Conservation (phyloP, 129 eudicot species). For the Deinandra increscens region DNA sequence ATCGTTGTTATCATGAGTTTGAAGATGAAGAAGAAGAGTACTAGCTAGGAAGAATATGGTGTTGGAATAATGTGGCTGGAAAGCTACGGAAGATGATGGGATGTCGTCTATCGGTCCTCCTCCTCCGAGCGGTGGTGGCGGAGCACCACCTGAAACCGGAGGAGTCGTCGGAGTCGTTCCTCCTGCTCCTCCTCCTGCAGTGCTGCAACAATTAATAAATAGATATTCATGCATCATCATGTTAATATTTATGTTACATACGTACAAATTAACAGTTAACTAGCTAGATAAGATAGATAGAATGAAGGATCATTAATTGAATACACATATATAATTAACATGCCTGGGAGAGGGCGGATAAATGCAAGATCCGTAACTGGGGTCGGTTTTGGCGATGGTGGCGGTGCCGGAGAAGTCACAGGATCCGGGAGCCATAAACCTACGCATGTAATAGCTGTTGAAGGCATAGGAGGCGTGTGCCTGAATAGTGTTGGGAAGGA, state of each 20-base stretch:
- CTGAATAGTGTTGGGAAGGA: constrained; percentile 48
- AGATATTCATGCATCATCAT: no score
- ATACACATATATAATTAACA: no score
- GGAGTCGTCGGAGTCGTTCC: no score
- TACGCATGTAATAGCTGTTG: constrained; percentile 63
- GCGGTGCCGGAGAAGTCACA: constrained; percentile 68
- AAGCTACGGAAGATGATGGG: constrained; percentile 36
- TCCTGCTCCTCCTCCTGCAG: constrained; percentile 81
- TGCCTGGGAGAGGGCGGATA: constrained; percentile 70
- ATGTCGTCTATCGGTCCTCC: no score
- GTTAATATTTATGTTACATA: no score
- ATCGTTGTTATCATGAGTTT: no score
- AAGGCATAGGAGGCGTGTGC: constrained; percentile 80
- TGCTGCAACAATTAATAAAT: no score
- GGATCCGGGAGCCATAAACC: constrained; percentile 49
- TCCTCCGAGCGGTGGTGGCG: constrained; percentile 49
- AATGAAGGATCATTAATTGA: no score
- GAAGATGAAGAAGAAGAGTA: constrained; percentile 29
- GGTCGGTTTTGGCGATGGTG: constrained; percentile 61
- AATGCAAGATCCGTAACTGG: constrained; percentile 81
- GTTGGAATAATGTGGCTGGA: constrained; percentile 2
- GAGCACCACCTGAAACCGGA: constrained; percentile 19
- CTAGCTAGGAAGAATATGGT: constrained; percentile 24
- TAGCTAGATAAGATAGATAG: no score
- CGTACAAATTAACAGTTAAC: no score